These are phyloP conservation scores for Talaromyces albobiverticillius DNA, from an alignment of 2,329 filamentous ascomycete genomes.

Conservation along the genomic window DNA sequence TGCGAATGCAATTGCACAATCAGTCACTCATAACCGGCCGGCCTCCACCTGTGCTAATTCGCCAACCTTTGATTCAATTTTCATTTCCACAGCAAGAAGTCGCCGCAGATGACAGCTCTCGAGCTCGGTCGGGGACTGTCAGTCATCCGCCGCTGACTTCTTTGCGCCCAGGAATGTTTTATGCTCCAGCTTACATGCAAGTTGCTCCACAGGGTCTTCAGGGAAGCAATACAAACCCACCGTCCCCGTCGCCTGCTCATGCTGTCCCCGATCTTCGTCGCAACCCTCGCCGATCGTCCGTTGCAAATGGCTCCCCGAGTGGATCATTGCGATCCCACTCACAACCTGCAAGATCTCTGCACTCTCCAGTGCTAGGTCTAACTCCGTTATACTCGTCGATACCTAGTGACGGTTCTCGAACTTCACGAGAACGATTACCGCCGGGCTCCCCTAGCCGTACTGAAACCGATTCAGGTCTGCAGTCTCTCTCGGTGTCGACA, in stretches of 20 bases:
- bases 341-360: conserved; percentile 47
- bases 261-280: conserved; percentile 43
- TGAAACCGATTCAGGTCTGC: conserved; percentile 27
- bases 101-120: conserved; percentile 33
- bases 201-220: conserved; percentile 34
- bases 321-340: conserved; percentile 47
- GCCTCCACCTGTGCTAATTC: conserved; percentile 37
- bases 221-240: conserved; percentile 44
- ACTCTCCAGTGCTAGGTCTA: conserved; percentile 31
- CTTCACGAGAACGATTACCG: conserved; percentile 28
- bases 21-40: conserved; percentile 42
- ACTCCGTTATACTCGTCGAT: conserved; percentile 31
- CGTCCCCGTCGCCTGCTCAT: conserved; percentile 41
- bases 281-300: conserved; percentile 44
- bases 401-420: conserved; percentile 27
- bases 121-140: conserved; percentile 36
- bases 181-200: conserved; percentile 34
- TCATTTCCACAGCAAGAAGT: conserved; percentile 35
- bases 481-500: conserved; percentile 5
- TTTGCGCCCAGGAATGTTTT: conserved; percentile 34
- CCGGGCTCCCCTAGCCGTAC: conserved; percentile 33
- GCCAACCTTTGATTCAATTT: conserved; percentile 42
- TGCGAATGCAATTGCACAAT: conserved; percentile 47
- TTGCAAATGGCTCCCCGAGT: conserved; percentile 40
- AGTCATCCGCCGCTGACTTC: conserved; percentile 33